These are phyloP conservation scores for Fomitopsis serialis DNA, from an alignment of 768 basidiomycete species.

Conservation along the genomic window DNA sequence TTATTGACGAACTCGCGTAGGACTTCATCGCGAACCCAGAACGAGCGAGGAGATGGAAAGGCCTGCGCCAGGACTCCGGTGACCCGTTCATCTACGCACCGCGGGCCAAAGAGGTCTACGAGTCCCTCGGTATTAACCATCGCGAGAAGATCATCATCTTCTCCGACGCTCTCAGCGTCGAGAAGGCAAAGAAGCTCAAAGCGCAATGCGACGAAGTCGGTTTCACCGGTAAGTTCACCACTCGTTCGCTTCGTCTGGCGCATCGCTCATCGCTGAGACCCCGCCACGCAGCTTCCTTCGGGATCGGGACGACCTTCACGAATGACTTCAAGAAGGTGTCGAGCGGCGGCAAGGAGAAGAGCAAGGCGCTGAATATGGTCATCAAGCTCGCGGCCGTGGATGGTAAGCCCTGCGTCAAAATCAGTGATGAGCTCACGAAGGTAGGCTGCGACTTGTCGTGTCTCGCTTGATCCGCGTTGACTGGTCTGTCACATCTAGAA, in stretches of 20 bases:
- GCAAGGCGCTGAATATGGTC: constrained; percentile 88
- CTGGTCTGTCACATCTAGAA: constrained; percentile 26
- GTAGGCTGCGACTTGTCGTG: constrained; percentile 24
- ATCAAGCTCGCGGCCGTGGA: constrained; percentile 83
- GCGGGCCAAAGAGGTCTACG: constrained; percentile 67
- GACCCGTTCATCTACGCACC: constrained; percentile 81
- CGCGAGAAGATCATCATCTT: constrained; percentile 69
- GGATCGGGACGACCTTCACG: constrained; percentile 89
- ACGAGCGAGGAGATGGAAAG: constrained; percentile 68
- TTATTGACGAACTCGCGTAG: constrained; percentile 25
- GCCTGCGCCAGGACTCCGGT: constrained; percentile 91
- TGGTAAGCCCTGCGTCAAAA: constrained; percentile 77
- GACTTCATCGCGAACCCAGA: constrained; percentile 53
- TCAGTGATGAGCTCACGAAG: constrained; percentile 91
- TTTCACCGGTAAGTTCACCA: constrained; percentile 45
- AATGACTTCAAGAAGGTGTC: constrained; percentile 70
- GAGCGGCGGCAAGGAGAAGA: constrained; percentile 47
- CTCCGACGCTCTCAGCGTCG: constrained; percentile 75
- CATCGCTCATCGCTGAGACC: constrained; percentile 1
- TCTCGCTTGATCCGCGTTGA: not conserved
- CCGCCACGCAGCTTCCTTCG: constrained; percentile 64
- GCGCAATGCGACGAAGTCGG: constrained; percentile 70
- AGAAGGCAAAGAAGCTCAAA: constrained; percentile 66
- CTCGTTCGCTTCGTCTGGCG: not conserved
- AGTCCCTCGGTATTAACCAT: constrained; percentile 61